Evolutionary conservation across 148 eudicot genomes (phyloP), one percentile per base, ranked within the genome.

Genomic region (Silene conica): DNA sequence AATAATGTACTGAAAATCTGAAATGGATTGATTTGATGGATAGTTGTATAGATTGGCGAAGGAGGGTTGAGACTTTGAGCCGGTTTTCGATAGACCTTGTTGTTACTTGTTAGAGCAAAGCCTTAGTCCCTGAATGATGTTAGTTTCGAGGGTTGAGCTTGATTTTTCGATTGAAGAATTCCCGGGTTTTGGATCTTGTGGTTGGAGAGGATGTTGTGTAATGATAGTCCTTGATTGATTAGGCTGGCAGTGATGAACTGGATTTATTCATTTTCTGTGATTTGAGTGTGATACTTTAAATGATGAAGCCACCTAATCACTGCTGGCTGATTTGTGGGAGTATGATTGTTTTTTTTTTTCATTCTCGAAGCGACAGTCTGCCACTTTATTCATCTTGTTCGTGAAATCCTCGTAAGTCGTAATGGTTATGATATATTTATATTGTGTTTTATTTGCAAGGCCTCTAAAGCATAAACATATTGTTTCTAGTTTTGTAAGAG

Each of bases 401-500:
- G 70, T 19, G 41, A n/a, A 66, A 8, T 19, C 3, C 13, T 43
- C 2, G 25, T 19, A 16, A 31, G 3, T 43, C 2, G 25, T 19
- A 16, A 31, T 31, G 1, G 28, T 26, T 31, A 34, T 13, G 50
- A 38, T 14, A 10, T 28, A 12, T 6, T 38, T 41, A 38, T 43
- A 48, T 10, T 48, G 13, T 11, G 25, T 41, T 38, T 11, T 34
- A 5, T 65, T 11, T 23, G 46, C 18, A 6, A 31, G 28, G 28
- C 45, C 1, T 13, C 23, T 41, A 66, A 66, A 38, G 50, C 25
- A 18, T n/a, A 8, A 41, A 3, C 52, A 66, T 43, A n/a, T 43
- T 22, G 70, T 66, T 66, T 66, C 70, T n/a, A 66, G 18, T 38
- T 66, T 66, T 66, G 70, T 41, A 38, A 41, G 52, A n/a, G n/a